A percentile compares a stretch with the other conserved stretches of the same genome.
phyloP scores from a whole-genome alignment of 306 rosid genomes.

The Gastrolobium villosum region DNA sequence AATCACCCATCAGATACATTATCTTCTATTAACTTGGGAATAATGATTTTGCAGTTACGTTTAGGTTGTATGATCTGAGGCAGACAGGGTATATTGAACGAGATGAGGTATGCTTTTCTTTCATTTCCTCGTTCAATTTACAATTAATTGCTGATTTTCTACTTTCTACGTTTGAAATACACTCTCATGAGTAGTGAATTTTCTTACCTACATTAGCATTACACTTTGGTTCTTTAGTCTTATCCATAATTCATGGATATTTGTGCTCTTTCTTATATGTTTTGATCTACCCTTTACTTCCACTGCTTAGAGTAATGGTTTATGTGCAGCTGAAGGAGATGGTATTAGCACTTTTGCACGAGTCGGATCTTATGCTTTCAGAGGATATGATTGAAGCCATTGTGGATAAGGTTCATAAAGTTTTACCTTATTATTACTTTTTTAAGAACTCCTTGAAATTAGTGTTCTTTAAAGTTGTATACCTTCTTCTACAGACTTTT shows the following conservation, averaged over 20 bases:
- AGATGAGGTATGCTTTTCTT: slow-evolving; percentile 70
- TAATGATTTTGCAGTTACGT: slow-evolving; percentile 81
- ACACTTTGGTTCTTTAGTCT: no score
- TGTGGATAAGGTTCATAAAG: slow-evolving; percentile 75
- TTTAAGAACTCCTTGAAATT: slow-evolving; percentile 24
- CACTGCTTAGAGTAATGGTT: slow-evolving; percentile 31
- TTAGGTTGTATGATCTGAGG: slow-evolving; percentile 81
- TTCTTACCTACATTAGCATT: no score
- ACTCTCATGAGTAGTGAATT: no score
- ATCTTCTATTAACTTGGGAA: slow-evolving; percentile 40
- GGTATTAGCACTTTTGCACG: slow-evolving; percentile 85
- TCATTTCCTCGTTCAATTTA: slow-evolving; percentile 2
- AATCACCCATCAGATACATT: slow-evolving; percentile 5
- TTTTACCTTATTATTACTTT: background rate
- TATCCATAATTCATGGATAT: background rate
- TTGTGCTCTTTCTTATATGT: background rate
- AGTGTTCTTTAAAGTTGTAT: slow-evolving; percentile 18
- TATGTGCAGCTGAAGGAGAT: slow-evolving; percentile 82
- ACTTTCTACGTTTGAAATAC: background rate
- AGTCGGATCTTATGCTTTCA: slow-evolving; percentile 83
- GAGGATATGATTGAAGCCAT: slow-evolving; percentile 79
- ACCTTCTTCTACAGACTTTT: slow-evolving; percentile 66
- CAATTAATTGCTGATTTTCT: background rate
- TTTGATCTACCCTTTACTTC: slow-evolving; percentile 6
- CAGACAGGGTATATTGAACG: slow-evolving; percentile 85